These are phyloP conservation scores for Hanseniaspora jakobsenii DNA, from an alignment of 805 yeast genomes.

Conservation along the genomic window DNA sequence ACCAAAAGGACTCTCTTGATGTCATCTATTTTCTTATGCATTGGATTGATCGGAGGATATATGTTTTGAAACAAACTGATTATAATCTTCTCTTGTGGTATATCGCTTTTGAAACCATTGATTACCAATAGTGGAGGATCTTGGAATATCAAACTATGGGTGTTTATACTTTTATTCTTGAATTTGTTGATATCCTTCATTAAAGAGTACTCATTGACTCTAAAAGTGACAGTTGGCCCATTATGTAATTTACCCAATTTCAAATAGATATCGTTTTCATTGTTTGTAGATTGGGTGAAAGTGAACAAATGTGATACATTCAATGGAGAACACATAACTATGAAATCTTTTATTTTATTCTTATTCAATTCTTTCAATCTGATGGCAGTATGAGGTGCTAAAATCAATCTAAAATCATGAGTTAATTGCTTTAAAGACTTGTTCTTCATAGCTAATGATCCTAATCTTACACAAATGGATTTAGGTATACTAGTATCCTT, in stretches of 20 bases:
- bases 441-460: slow-evolving; percentile 42
- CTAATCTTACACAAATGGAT: slow-evolving; percentile 88
- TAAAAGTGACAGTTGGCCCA: slow-evolving; percentile 87
- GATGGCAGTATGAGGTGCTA: slow-evolving; percentile 96
- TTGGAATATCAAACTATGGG: slow-evolving; percentile 43
- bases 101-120: slow-evolving; percentile 58
- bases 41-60: slow-evolving; percentile 91
- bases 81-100: slow-evolving; percentile 65
- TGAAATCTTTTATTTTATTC: slow-evolving; percentile 78
- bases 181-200: slow-evolving; percentile 64
- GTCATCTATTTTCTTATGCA: slow-evolving; percentile 54
- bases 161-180: slow-evolving; percentile 66
- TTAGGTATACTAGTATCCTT: slow-evolving; percentile 66
- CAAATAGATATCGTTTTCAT: slow-evolving; percentile 63
- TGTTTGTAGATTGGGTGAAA: slow-evolving; percentile 65
- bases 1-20: slow-evolving; percentile 79
- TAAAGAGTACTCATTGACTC: slow-evolving; percentile 62
- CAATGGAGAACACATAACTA: slow-evolving; percentile 97
- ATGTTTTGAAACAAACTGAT: slow-evolving; percentile 88
- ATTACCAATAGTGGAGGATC: slow-evolving; percentile 84
- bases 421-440: slow-evolving; percentile 77
- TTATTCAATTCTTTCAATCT: slow-evolving; percentile 74
- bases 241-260: slow-evolving; percentile 79
- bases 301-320: slow-evolving; percentile 82
- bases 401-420: slow-evolving; percentile 70